Percentiles rank a stretch among this genome's conserved stretches.
phyloP scores from a whole-genome alignment of 2,329 filamentous ascomycete species.

The Colletotrichum tofieldiae region DNA sequence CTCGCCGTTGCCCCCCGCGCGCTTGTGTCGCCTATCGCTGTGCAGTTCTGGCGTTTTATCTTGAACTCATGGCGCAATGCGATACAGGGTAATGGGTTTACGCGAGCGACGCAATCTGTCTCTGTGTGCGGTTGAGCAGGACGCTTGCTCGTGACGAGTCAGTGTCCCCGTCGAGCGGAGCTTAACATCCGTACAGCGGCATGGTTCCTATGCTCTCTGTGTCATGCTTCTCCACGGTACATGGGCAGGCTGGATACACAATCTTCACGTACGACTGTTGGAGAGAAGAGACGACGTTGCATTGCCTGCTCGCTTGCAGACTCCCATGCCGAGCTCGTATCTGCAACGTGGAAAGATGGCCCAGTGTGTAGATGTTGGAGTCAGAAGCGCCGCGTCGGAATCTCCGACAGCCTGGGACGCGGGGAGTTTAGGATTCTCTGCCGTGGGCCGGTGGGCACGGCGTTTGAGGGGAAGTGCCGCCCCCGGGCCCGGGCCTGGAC shows the following conservation, averaged over 20 bases:
- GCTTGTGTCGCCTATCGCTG: neutral
- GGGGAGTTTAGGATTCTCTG: neutral
- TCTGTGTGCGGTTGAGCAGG: neutral
- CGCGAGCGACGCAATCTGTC: neutral
- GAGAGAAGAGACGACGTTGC: too few species aligned
- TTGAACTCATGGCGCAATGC: neutral
- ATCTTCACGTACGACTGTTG: neutral
- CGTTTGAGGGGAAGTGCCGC: neutral
- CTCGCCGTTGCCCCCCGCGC: neutral
- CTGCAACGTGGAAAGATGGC: neutral
- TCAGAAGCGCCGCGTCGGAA: neutral
- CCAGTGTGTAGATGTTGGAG: neutral
- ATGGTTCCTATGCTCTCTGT: neutral
- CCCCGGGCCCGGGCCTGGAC: neutral
- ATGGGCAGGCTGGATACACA: neutral
- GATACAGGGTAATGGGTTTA: neutral
- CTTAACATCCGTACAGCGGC: neutral
- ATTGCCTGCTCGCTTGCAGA: neutral
- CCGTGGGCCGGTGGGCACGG: neutral
- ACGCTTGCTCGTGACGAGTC: constrained; percentile 16
- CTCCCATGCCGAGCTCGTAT: neutral
- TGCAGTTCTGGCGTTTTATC: neutral
- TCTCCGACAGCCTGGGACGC: neutral
- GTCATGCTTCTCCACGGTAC: neutral
- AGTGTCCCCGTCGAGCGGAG: constrained; percentile 1